Evolutionary conservation across 371 early-diverging fungal species (phyloP), one percentile per base, ranked within the genome.

Genomic region (Syncephalastrum monosporum): DNA sequence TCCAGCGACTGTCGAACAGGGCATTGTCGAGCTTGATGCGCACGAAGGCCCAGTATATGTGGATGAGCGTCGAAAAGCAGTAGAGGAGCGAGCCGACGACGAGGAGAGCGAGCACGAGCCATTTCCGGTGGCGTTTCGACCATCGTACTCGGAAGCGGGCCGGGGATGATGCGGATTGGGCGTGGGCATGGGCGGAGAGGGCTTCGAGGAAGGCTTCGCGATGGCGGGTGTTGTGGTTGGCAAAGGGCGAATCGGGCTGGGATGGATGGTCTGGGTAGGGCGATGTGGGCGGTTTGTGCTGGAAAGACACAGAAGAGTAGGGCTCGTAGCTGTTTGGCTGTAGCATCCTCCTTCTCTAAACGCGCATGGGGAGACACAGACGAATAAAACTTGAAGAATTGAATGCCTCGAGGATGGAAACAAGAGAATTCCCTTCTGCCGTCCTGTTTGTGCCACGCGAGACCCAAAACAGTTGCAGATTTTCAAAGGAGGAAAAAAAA

Each of bases 1-100:
- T 70, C 56, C 73, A 65, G 15, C 81, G 79, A 50, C 72, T 64
- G 51, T 84, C 82, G 61, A 80, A 80, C 42, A 81, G 59, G 47
- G 64, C 63, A 59, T 82, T 82, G 51, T 79, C 71, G 55, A 77
- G 23, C 65, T 82, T 82, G 65, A 78, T 81, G n/a, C 70, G 65
- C 3, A 70, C 42, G 42, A 83, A 63, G 1, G 74, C 60, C 44
- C 60, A 61, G 60, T 66, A 75, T 5, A 72, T 59, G 3, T 65
- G 49, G 15, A 75, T 69, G 6, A 65, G 57, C 51, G 72, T 72
- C 41, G 63, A 60, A 46, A 77, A 62, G n/a, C 64, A 73, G 21
- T 66, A 61, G 2, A 79, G 17, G 21, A 74, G 46, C 13, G 71
- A 56, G 8, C 73, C 48, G 0, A 78, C n/a, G 3, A 67, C 46